Evolutionary conservation across 2,329 filamentous ascomycete species (phyloP).

Genomic region (Colletotrichum graminicola): DNA sequence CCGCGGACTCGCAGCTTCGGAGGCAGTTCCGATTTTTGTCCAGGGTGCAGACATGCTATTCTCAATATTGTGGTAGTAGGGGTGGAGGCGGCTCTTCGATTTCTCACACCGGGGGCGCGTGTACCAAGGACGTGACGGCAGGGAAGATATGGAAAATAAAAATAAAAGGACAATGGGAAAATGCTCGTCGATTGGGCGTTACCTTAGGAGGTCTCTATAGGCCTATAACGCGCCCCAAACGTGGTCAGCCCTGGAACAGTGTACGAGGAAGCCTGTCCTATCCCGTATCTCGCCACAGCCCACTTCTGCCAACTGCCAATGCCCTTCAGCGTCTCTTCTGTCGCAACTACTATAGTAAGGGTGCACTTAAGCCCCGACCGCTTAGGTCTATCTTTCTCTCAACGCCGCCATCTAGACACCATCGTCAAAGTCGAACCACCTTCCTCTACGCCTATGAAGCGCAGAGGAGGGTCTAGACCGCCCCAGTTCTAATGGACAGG

Average conservation of each 20-base stretch:
- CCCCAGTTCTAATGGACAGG: slow-evolving; percentile 14
- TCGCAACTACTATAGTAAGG: background rate
- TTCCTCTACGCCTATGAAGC: slow-evolving; percentile 12
- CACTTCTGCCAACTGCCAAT: slow-evolving; percentile 9
- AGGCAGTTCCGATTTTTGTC: slow-evolving; percentile 35
- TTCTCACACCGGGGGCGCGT: slow-evolving; percentile 27
- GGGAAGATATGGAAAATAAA: background rate
- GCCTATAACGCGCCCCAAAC: slow-evolving; percentile 49
- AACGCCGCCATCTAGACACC: slow-evolving; percentile 3
- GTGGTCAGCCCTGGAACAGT: slow-evolving; percentile 39
- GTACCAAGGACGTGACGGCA: slow-evolving; percentile 21
- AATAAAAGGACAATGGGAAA: slow-evolving; percentile 16
- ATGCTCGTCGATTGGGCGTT: slow-evolving; percentile 35
- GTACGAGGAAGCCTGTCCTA: background rate
- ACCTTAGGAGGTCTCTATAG: slow-evolving; percentile 54
- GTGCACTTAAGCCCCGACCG: background rate
- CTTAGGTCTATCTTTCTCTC: background rate
- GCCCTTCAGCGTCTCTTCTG: slow-evolving; percentile 1
- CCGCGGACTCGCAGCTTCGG: slow-evolving; percentile 18
- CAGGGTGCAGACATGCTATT: slow-evolving; percentile 38
- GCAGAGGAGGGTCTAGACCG: slow-evolving; percentile 26
- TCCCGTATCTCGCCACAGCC: slow-evolving; percentile 26
- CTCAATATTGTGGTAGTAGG: slow-evolving; percentile 33
- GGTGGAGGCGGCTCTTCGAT: slow-evolving; percentile 17
- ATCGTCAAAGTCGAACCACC: slow-evolving; percentile 17